phyloP scores from a whole-genome alignment of 495 filamentous ascomycete species.

The Daldinia childiae region DNA sequence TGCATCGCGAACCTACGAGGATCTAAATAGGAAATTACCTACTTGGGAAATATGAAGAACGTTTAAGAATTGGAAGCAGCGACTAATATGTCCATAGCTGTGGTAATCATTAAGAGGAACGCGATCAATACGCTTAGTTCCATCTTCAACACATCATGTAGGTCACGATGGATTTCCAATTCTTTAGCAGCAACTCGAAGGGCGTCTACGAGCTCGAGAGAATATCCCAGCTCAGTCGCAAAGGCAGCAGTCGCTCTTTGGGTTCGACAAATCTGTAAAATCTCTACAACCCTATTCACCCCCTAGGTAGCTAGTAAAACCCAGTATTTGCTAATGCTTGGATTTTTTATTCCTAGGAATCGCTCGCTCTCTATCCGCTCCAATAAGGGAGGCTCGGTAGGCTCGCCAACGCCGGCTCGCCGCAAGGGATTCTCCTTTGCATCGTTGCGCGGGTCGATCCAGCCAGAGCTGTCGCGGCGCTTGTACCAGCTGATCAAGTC shows the following conservation, averaged over 20 bases:
- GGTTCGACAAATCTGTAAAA: constrained; percentile 46
- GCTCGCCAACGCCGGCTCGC: constrained; percentile 29
- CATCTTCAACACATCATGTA: constrained; percentile 41
- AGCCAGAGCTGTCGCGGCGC: constrained; percentile 84
- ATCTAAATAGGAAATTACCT: constrained; percentile 9
- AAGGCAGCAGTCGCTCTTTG: constrained; percentile 27
- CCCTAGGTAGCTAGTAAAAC: not conserved
- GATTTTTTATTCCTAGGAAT: constrained; percentile 46
- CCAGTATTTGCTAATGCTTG: constrained; percentile 32
- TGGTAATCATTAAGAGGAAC: constrained; percentile 8
- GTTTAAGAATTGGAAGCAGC: constrained; percentile 30
- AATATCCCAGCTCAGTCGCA: constrained; percentile 34
- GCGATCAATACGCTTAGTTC: not conserved
- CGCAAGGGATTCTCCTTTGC: constrained; percentile 73
- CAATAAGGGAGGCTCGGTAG: constrained; percentile 59
- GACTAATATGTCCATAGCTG: constrained; percentile 20
- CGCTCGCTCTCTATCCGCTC: constrained; percentile 67
- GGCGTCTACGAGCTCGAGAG: constrained; percentile 44
- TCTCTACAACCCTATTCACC: constrained; percentile 18
- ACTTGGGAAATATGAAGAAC: constrained; percentile 11
- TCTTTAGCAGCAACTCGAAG: constrained; percentile 42
- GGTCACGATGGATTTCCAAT: constrained; percentile 47
- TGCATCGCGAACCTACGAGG: not conserved
- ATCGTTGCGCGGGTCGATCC: constrained; percentile 80
- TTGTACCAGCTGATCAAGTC: constrained; percentile 92